These are phyloP conservation scores for Penicillium taxi DNA, from an alignment of 495 filamentous ascomycete species.

Conservation along the genomic window DNA sequence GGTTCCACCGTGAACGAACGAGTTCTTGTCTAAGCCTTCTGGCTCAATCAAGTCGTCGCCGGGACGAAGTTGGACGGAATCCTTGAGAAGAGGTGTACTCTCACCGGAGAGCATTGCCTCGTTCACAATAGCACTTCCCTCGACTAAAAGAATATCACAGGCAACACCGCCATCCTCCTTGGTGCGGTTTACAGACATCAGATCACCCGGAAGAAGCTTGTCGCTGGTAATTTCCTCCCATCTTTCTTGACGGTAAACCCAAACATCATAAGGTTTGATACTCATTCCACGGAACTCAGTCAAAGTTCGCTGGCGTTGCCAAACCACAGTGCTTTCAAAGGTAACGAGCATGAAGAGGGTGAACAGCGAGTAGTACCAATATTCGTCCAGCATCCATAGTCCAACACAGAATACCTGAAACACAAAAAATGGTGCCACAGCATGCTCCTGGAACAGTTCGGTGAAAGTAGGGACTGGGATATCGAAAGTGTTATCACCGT, in stretches of 20 bases:
- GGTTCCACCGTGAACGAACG: constrained; percentile 92
- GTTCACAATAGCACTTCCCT: constrained; percentile 95
- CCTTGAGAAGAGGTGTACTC: constrained; percentile 93
- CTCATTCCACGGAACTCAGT: constrained; percentile 98
- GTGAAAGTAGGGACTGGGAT: constrained; percentile 93
- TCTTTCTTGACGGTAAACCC: constrained; percentile 73
- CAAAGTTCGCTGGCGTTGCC: constrained; percentile 95
- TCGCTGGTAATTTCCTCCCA: constrained; percentile 91
- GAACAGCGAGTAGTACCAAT: constrained; percentile 99
- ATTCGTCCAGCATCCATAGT: constrained; percentile 97
- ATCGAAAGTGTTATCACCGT: constrained; percentile 94
- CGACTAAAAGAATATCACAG: constrained; percentile 91
- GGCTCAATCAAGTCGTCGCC: constrained; percentile 76
- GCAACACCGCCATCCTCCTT: constrained; percentile 97
- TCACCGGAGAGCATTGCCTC: constrained; percentile 99
- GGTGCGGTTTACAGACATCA: constrained; percentile 87
- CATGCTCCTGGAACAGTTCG: constrained; percentile 96
- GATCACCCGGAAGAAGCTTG: constrained; percentile 89
- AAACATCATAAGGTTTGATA: constrained; percentile 94
- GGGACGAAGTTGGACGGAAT: constrained; percentile 88
- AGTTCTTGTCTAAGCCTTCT: constrained; percentile 90
- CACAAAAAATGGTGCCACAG: constrained; percentile 97
- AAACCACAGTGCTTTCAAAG: constrained; percentile 98
- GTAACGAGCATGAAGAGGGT: constrained; percentile 96
- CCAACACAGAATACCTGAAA: constrained; percentile 99